phyloP scores from a whole-genome alignment of 2,329 filamentous ascomycete species.

The Ophiostoma triangulosporum region DNA sequence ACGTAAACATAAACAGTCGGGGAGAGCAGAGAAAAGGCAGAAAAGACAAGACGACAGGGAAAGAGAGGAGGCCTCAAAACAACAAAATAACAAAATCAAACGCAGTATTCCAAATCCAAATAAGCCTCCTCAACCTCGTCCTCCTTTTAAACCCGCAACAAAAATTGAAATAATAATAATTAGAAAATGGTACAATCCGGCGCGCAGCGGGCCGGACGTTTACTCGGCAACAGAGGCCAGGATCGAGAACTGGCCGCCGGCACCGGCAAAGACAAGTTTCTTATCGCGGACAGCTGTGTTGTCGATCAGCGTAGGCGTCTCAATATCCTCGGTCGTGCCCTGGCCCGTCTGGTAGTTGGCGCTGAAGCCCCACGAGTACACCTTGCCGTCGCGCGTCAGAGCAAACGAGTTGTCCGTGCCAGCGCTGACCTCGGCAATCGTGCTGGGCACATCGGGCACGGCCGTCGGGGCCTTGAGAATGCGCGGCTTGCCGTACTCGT shows the following conservation, averaged over 20 bases:
- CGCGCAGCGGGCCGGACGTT: background rate
- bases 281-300: conserved; percentile 70
- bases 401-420: conserved; percentile 63
- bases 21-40: background rate
- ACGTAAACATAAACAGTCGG: background rate
- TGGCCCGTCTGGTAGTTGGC: conserved; percentile 70
- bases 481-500: conserved; percentile 51
- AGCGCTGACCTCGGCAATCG: conserved; percentile 41
- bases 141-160: background rate
- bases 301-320: conserved; percentile 64
- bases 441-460: conserved; percentile 42
- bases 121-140: background rate
- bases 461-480: conserved; percentile 55
- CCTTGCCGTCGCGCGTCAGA: conserved; percentile 53
- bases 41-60: background rate
- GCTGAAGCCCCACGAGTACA: conserved; percentile 70
- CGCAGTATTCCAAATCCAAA: background rate
- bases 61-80: background rate
- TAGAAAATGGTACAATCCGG: background rate
- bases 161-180: background rate
- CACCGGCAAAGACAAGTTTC: conserved; percentile 64
- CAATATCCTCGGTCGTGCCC: conserved; percentile 65
- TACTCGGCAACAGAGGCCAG: conserved; percentile 28
- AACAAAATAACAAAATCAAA: background rate
- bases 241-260: conserved; percentile 74